phyloP scores from a whole-genome alignment of 768 basidiomycete genomes.

The Rhodocollybia butyracea region DNA sequence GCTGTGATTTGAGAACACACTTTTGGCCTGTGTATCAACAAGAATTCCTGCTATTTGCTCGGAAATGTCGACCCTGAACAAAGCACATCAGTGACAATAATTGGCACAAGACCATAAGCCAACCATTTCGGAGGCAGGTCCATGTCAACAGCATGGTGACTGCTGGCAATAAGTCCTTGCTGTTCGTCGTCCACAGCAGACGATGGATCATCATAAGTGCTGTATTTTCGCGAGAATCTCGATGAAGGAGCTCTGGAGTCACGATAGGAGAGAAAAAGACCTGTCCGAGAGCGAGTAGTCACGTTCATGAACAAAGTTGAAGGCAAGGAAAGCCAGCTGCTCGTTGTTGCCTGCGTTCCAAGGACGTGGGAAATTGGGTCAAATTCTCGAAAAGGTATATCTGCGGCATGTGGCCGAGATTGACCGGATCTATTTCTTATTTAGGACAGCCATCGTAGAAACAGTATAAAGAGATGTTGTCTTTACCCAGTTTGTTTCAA shows the following conservation, averaged over 20 bases:
- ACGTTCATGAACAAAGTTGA: slow-evolving; percentile 16
- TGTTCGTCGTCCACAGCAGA: slow-evolving; percentile 55
- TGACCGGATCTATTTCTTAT: no score
- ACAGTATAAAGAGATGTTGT: no score
- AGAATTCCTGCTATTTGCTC: slow-evolving; percentile 87
- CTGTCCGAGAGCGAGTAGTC: slow-evolving; percentile 82
- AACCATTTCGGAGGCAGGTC: slow-evolving; percentile 89
- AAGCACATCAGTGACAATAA: slow-evolving; percentile 16
- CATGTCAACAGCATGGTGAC: slow-evolving; percentile 48
- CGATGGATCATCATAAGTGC: slow-evolving; percentile 44
- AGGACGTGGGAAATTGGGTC: no score
- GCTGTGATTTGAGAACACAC: slow-evolving; percentile 35
- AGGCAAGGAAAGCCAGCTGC: background rate
- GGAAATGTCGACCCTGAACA: slow-evolving; percentile 82
- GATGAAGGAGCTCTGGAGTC: slow-evolving; percentile 59
- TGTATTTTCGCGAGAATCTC: slow-evolving; percentile 37
- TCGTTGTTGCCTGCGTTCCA: background rate
- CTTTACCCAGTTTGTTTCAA: no score
- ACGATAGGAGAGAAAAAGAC: slow-evolving; percentile 91
- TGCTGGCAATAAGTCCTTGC: slow-evolving; percentile 53
- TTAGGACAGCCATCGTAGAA: no score
- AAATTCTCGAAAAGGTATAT: background rate
- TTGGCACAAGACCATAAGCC: slow-evolving; percentile 14
- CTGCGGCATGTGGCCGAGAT: no score
- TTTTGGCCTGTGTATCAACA: slow-evolving; percentile 65